A percentile compares a stretch with the other conserved stretches of the same genome.
phyloP scores from a whole-genome alignment of 345 rosid genomes.

The Populus nigra region DNA sequence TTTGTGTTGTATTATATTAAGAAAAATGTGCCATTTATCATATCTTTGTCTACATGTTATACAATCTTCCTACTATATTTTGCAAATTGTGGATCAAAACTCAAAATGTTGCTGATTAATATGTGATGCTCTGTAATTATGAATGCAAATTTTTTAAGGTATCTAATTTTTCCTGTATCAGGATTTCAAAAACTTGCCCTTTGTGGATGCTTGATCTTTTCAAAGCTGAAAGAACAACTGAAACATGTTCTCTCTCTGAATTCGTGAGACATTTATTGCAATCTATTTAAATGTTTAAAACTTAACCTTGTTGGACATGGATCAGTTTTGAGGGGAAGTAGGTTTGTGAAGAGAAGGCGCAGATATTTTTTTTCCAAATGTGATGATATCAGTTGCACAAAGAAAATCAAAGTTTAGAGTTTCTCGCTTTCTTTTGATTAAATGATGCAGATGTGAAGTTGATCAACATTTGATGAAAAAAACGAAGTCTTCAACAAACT shows the following conservation, averaged over 20 bases:
- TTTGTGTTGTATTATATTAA: too few species aligned
- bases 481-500: not conserved
- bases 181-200: not conserved
- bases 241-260: not conserved
- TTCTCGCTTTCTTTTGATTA: not conserved
- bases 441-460: not conserved
- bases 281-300: too few species aligned
- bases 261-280: not conserved
- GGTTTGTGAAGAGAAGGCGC: not conserved
- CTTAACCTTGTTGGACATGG: not conserved
- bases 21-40: not conserved
- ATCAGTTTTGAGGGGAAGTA: not conserved
- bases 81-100: not conserved
- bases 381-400: not conserved
- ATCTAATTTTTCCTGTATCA: not conserved
- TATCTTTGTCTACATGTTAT: not conserved
- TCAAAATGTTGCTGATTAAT: not conserved
- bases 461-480: not conserved
- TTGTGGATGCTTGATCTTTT: not conserved
- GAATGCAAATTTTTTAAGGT: not conserved
- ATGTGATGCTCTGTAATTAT: not conserved
- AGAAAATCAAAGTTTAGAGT: not conserved
- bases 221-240: not conserved
- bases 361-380: not conserved
- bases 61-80: not conserved